A percentile compares a stretch with the other conserved stretches of the same genome.
These are phyloP conservation scores for Jaltomata sinuosa DNA, from an alignment of 257 asterid genomes.

Conservation along the genomic window DNA sequence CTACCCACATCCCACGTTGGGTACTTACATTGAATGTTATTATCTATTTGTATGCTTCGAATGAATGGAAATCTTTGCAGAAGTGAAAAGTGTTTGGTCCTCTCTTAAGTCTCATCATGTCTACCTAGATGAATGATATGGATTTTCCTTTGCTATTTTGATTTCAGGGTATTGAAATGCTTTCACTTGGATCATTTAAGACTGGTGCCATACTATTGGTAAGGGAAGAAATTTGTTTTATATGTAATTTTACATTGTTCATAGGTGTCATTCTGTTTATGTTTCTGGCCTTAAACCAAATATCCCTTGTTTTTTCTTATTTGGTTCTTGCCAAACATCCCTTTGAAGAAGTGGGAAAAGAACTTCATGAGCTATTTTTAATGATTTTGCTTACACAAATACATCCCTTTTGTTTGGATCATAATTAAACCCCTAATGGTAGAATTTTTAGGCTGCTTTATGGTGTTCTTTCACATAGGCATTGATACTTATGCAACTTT, in stretches of 20 bases:
- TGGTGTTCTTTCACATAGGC: not conserved
- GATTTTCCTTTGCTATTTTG: not conserved
- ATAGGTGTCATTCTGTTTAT: not conserved
- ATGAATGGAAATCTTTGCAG: not conserved
- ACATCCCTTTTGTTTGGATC: not conserved
- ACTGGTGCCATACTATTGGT: slow-evolving; percentile 97
- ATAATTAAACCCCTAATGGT: not conserved
- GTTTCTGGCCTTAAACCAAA: not conserved
- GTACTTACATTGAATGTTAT: not conserved
- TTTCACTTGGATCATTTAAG: slow-evolving; percentile 94
- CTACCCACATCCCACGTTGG: not conserved
- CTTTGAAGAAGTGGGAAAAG: not conserved
- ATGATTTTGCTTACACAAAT: not conserved
- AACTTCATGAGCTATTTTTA: not conserved
- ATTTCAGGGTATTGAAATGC: slow-evolving; percentile 88
- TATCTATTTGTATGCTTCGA: not conserved
- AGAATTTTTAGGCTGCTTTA: not conserved
- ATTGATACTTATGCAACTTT: not conserved
- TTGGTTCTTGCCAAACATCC: not conserved
- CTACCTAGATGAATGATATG: not conserved
- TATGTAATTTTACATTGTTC: not conserved
- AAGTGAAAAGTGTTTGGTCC: not conserved
- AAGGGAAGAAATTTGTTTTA: slow-evolving; percentile 7
- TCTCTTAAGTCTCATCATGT: not conserved
- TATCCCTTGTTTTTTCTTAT: not conserved